phyloP scores from a whole-genome alignment of 768 basidiomycete genomes.

The Collybiopsis luxurians region DNA sequence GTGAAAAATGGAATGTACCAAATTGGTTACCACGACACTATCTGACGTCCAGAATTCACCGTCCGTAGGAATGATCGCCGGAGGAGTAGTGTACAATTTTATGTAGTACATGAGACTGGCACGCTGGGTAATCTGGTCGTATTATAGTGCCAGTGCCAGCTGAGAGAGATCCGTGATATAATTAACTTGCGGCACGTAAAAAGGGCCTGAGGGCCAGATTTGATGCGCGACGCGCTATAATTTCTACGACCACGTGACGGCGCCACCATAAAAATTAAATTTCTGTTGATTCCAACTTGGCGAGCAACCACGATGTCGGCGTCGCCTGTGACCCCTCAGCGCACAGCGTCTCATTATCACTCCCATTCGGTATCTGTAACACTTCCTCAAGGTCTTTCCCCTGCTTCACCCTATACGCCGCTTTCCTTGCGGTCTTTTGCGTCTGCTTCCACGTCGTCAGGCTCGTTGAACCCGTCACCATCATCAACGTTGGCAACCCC shows the following conservation, averaged over 20 bases:
- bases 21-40: slow-evolving; percentile 63
- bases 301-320: slow-evolving; percentile 8
- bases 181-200: too few relatives aligned
- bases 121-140: slow-evolving; percentile 10
- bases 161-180: too few relatives aligned
- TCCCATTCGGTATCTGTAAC: slow-evolving; percentile 39
- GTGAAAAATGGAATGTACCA: slow-evolving; percentile 47
- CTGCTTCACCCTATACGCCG: slow-evolving; percentile 68
- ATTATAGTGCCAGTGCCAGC: too few relatives aligned
- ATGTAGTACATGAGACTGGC: slow-evolving; percentile 5
- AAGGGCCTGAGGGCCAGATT: too few relatives aligned
- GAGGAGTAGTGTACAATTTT: not conserved
- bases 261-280: not conserved
- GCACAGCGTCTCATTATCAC: slow-evolving; percentile 47
- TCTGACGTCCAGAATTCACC: slow-evolving; percentile 32
- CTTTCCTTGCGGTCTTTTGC: slow-evolving; percentile 64
- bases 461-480: slow-evolving; percentile 38
- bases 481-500: slow-evolving; percentile 61
- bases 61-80: slow-evolving; percentile 7
- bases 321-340: slow-evolving; percentile 63
- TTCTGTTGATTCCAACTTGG: not conserved
- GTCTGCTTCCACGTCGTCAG: slow-evolving; percentile 20
- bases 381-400: slow-evolving; percentile 57
- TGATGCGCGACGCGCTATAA: too few relatives aligned
- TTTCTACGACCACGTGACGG: not conserved